Evolutionary conservation across 2,329 filamentous ascomycete species (phyloP), one percentile per base, ranked within the genome.

Genomic region (Teratosphaeria viscida): DNA sequence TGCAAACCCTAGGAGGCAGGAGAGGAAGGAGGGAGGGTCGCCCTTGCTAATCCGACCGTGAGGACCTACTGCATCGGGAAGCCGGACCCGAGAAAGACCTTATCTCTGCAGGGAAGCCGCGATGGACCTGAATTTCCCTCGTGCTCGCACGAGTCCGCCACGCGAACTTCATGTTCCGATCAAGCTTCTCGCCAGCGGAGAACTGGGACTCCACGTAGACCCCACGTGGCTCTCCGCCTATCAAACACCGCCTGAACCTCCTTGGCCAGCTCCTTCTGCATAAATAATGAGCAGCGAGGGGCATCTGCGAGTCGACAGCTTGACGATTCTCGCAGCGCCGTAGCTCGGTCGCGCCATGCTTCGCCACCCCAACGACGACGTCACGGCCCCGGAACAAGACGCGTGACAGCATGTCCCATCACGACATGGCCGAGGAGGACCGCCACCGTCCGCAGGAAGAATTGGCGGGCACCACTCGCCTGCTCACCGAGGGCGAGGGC

Each of bases 401-500:
- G 52, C 26, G 23, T 56, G 34, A 32, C 29, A 7, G 29, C 5
- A 37, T 39, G 23, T 6, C 14, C 14, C 5, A 29, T 34, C 16
- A 56, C 39, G 47, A 16, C 2, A 47, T 56, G 55, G 55, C 27
- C 35, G 32, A 37, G 10, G 12, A 43, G 23, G 39, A 16, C 32
- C 32, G 43, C 4, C n/a, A 49, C 8, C 16, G 1, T 7, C 16
- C 23, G n/a, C n/a, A 56, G n/a, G 27, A 27, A 47, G 23, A 39
- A 23, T 52, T 58, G 16, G 26, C 47, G 14, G 57, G 57, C 27
- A 58, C 57, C 14, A 58, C 37, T 11, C 57, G 49, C 10, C 54
- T 61, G 8, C 49, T 61, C 29, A 59, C 57, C 8, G 56, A 55
- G 37, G 54, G 58, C 29, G 59, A 60, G 27, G 43, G 19, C 10